phyloP scores from a whole-genome alignment of 129 eudicot genomes.

The Chrysanthemum lavandulifolium region DNA sequence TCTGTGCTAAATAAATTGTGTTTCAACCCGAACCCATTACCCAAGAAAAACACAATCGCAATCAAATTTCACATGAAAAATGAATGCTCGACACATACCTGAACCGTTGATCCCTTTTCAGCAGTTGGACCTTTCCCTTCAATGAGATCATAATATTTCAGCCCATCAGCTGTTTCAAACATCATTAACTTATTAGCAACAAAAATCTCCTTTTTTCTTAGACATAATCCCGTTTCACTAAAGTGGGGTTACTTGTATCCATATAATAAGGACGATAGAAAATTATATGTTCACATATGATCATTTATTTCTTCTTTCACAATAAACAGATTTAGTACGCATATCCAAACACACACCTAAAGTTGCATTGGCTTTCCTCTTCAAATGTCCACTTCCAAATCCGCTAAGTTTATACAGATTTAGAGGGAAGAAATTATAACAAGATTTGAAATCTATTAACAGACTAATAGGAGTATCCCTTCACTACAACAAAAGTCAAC shows the following conservation, averaged over 20 bases:
- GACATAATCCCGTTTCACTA: background rate
- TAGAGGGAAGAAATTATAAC: background rate
- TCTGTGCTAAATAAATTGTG: too few relatives aligned
- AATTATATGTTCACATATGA: too few relatives aligned
- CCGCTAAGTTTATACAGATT: background rate
- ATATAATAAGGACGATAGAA: too few relatives aligned
- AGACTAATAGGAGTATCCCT: too few relatives aligned
- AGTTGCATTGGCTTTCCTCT: too few relatives aligned
- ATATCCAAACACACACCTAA: too few relatives aligned
- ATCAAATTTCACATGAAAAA: background rate
- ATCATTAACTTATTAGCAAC: slow-evolving; percentile 11
- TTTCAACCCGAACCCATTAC: background rate
- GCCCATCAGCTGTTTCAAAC: slow-evolving; percentile 77
- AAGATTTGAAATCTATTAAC: too few relatives aligned
- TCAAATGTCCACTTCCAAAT: background rate
- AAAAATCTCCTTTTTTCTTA: background rate
- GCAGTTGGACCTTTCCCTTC: slow-evolving; percentile 90
- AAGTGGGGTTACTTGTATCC: too few relatives aligned
- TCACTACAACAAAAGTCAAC: background rate
- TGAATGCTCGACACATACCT: slow-evolving; percentile 42
- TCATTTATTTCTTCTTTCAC: too few relatives aligned
- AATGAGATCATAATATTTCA: slow-evolving; percentile 83
- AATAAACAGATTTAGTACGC: too few relatives aligned
- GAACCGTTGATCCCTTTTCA: slow-evolving; percentile 79
- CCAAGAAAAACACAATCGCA: background rate